Conservation (phyloP, 73 alveolate genomes). For the Diophrys sp. region DNA sequence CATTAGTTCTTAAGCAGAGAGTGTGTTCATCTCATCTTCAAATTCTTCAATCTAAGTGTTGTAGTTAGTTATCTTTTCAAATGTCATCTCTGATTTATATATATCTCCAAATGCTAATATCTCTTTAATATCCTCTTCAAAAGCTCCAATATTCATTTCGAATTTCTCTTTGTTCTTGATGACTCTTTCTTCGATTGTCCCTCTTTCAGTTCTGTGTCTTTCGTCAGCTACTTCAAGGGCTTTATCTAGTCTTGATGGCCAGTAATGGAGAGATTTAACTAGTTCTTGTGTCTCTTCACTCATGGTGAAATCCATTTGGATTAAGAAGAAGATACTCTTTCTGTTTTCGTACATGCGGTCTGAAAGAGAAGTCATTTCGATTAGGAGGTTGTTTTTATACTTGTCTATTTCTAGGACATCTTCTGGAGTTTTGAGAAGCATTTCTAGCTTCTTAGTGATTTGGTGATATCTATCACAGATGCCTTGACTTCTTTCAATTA, state of each 20-base stretch:
- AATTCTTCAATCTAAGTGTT: slow-evolving; percentile 6
- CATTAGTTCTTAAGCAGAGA: slow-evolving; percentile 36
- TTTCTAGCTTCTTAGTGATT: slow-evolving; percentile 33
- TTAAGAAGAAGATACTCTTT: slow-evolving; percentile 30
- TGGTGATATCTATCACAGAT: slow-evolving; percentile 34
- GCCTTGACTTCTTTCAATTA: slow-evolving; percentile 16
- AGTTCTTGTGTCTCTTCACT: slow-evolving; percentile 38
- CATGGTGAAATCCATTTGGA: slow-evolving; percentile 36
- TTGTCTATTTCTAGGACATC: slow-evolving; percentile 56
- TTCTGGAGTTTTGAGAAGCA: slow-evolving; percentile 39
- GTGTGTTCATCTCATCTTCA: slow-evolving; percentile 39
- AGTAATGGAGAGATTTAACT: slow-evolving; percentile 31
- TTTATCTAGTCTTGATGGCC: slow-evolving; percentile 36
- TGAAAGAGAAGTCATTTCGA: slow-evolving; percentile 34
- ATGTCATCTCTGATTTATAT: slow-evolving; percentile 11
- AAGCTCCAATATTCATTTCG: slow-evolving; percentile 21
- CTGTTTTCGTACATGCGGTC: slow-evolving; percentile 51
- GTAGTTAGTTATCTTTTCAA: slow-evolving; percentile 22
- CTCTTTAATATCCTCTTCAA: slow-evolving; percentile 37
- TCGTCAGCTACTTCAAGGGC: slow-evolving; percentile 42
- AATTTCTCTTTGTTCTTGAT: slow-evolving; percentile 38
- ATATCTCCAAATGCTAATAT: slow-evolving; percentile 34
- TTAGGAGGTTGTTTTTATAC: slow-evolving; percentile 41
- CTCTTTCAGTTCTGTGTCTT: slow-evolving; percentile 37
- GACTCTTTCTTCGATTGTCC: slow-evolving; percentile 35